Evolutionary conservation across 2,329 filamentous ascomycete species (phyloP), one percentile per base, ranked within the genome.

Genomic region (Ophiostoma himal-ulmi): DNA sequence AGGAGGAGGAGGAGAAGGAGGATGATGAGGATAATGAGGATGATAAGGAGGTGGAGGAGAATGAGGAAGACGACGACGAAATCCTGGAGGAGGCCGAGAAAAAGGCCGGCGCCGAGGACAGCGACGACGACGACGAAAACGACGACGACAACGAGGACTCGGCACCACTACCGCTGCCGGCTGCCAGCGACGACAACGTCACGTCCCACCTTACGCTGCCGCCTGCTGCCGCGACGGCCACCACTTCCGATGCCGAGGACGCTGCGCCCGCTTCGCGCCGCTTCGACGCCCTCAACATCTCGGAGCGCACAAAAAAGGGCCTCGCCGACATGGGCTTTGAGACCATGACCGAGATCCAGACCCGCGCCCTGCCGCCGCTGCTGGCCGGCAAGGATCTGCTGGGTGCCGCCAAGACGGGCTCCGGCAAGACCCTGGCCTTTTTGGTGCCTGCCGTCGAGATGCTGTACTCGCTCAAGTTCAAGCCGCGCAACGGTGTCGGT

Each of bases 281-380:
- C 22, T 97, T 97, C 77, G 82, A 87, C 44, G 91, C 98, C 74
- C 83, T 99, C 73, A 91, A 91, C 70, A 85, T 99, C 13, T 95
- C 92, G 1, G 91, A 94, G 34, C 93, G 92, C 80, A 97, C 93
- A 0, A 91, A 94, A 85, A 88, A 91, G 81, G 94, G 93, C 10
- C 93, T 97, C 75, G 77, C 89, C 71, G 92, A 91, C 74, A 98
- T 99, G 94, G 91, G 91, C 17, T 97, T 98, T 78, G 89, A 91
- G 77, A 94, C 86, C 67, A 97, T 99, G 94, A 98, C 95, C 0
- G 92, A 95, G 79, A 97, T 98, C 75, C 95, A 98, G 80, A 87
- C 88, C 75, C 86, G 91, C 77, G 91, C 90, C 14, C 97, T 98
- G 70, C 94, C 94, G 5, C 93, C 94, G 26, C 83, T 96, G 66